Percentiles rank a stretch among this genome's conserved stretches.
phyloP scores from a whole-genome alignment of 495 filamentous ascomycete genomes.

The Trichoderma orchidacearum region DNA sequence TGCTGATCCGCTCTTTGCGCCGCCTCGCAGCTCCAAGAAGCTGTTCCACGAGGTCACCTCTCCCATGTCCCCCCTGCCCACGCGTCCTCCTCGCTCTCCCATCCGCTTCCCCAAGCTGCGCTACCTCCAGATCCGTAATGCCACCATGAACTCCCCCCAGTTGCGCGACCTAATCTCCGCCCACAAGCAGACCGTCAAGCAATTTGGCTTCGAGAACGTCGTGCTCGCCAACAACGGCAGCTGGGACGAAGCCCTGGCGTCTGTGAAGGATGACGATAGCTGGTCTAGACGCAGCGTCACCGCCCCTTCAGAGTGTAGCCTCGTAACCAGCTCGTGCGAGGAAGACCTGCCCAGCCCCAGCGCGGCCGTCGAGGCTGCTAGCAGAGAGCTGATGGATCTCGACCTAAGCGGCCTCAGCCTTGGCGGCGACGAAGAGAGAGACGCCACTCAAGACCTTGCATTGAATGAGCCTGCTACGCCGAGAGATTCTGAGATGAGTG shows the following conservation, averaged over 20 bases:
- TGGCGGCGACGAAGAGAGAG: conserved; percentile 12
- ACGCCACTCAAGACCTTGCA: conserved; percentile 17
- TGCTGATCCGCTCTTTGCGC: conserved; percentile 44
- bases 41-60: conserved; percentile 40
- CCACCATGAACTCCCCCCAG: conserved; percentile 51
- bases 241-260: conserved; percentile 64
- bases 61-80: conserved; percentile 34
- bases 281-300: conserved; percentile 27
- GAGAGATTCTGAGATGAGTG: conserved; percentile 21
- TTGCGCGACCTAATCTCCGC: conserved; percentile 43
- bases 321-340: conserved; percentile 10
- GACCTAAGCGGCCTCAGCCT: conserved; percentile 22
- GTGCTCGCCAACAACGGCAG: conserved; percentile 43
- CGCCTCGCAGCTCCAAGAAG: conserved; percentile 34
- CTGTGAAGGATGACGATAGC: conserved; percentile 27
- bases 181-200: conserved; percentile 48
- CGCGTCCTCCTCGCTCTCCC: conserved; percentile 27
- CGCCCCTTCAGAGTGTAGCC: conserved; percentile 7
- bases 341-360: conserved; percentile 19
- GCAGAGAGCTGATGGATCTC: conserved; percentile 24
- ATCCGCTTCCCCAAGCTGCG: conserved; percentile 44
- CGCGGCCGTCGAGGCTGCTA: conserved; percentile 28
- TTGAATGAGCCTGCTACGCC: conserved; percentile 27
- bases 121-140: conserved; percentile 53
- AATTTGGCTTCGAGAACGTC: conserved; percentile 62